phyloP scores from a whole-genome alignment of 371 early-diverging fungal genomes.

The Vairimorpha ceranae region DNA sequence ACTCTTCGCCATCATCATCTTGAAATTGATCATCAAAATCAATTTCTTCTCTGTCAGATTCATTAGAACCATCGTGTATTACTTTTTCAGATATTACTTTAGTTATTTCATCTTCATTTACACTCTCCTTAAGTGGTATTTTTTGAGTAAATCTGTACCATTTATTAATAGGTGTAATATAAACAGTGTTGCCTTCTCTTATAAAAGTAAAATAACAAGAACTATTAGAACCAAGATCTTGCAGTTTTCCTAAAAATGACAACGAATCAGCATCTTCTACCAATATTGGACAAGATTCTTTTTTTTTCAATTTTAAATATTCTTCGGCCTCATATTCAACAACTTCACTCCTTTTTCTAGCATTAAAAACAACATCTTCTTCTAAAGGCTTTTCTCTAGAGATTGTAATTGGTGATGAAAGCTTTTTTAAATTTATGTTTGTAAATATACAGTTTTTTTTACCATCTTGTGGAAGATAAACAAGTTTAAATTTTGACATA shows the following conservation, averaged over 20 bases:
- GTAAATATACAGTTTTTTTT: conserved; percentile 39
- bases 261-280: conserved; percentile 52
- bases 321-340: conserved; percentile 59
- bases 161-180: conserved; percentile 50
- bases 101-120: conserved; percentile 48
- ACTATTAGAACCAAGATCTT: conserved; percentile 35
- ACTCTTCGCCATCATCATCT: conserved; percentile 62
- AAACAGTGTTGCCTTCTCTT: conserved; percentile 40
- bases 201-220: conserved; percentile 60
- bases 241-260: conserved; percentile 50
- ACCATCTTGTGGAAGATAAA: conserved; percentile 6
- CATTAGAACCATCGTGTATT: conserved; percentile 2
- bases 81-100: conserved; percentile 40
- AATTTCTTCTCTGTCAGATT: conserved; percentile 55
- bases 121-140: conserved; percentile 36
- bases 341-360: conserved; percentile 59
- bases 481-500: conserved; percentile 18
- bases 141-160: conserved; percentile 62
- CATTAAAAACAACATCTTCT: conserved; percentile 35
- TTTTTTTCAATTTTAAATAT: conserved; percentile 50
- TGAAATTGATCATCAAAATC: conserved; percentile 62
- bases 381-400: conserved; percentile 24
- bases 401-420: conserved; percentile 28
- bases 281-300: conserved; percentile 54
- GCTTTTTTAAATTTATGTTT: conserved; percentile 25